Evolutionary conservation across 306 rosid genomes (phyloP).

Genomic region (Gastrolobium villosum): DNA sequence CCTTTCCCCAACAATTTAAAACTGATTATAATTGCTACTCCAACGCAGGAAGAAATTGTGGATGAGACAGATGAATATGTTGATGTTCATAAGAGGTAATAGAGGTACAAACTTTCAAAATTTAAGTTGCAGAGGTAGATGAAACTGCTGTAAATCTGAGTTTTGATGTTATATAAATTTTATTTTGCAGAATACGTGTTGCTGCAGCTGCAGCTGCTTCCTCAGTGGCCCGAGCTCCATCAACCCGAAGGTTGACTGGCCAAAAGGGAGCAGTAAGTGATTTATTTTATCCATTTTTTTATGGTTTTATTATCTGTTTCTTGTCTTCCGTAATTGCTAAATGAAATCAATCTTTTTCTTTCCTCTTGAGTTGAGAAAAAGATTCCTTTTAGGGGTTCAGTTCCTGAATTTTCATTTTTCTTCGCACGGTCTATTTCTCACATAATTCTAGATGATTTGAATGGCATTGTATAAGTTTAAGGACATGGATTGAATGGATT

Average conservation of each 20-base stretch:
- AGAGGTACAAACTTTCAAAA: conserved; percentile 26
- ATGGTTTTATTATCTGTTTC: conserved; percentile 22
- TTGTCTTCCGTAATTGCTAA: conserved; percentile 13
- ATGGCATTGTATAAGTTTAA: conserved; percentile 9
- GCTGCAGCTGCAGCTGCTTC: conserved; percentile 99
- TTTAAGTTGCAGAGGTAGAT: conserved; percentile 18
- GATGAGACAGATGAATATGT: conserved; percentile 99
- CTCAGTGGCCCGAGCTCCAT: conserved; percentile 92
- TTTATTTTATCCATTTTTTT: conserved; percentile 25
- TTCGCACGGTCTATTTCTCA: conserved; percentile 9
- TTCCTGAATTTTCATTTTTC: conserved; percentile 13
- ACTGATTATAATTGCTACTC: conserved; percentile 36
- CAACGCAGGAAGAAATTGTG: conserved; percentile 92
- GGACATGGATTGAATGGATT: conserved; percentile 4
- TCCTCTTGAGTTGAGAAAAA: conserved; percentile 24
- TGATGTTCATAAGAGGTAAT: conserved; percentile 96
- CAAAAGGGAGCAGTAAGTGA: conserved; percentile 76
- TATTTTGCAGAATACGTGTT: conserved; percentile 84
- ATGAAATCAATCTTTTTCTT: not conserved
- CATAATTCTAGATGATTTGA: conserved; percentile 13
- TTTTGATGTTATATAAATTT: conserved; percentile 28
- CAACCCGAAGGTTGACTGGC: conserved; percentile 72
- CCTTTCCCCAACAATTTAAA: not conserved
- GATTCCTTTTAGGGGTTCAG: not conserved
- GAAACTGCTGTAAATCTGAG: conserved; percentile 33